Evolutionary conservation across 208 protist genomes (phyloP).

Genomic region (Wallacemonas sp.): DNA sequence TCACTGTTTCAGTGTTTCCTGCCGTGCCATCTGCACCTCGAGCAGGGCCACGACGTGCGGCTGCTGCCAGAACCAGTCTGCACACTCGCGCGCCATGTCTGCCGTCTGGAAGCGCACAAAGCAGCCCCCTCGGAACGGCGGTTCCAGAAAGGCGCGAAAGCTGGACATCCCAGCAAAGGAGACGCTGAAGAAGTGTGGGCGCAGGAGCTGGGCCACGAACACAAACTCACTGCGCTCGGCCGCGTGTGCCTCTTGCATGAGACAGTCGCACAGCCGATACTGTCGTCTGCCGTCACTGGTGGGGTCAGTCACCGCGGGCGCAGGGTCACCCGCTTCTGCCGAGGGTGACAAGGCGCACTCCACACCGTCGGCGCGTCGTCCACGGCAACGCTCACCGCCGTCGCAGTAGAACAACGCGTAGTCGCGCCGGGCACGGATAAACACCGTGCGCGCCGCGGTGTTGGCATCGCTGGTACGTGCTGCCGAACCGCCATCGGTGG

Average conservation of each 20-base stretch:
- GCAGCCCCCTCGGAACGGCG: conserved; percentile 40
- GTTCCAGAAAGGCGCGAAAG: conserved; percentile 36
- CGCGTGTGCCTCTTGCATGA: neutral
- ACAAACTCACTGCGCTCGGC: conserved; percentile 3
- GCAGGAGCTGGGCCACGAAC: neutral
- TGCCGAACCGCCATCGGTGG: no score
- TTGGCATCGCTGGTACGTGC: neutral
- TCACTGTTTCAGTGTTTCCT: conserved; percentile 20
- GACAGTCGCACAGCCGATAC: neutral
- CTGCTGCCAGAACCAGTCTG: conserved; percentile 45
- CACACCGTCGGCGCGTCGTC: no score
- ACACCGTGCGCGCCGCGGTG: neutral
- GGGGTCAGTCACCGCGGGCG: no score
- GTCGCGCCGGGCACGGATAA: neutral
- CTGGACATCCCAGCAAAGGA: conserved; percentile 45
- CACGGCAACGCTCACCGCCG: neutral
- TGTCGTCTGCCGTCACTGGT: neutral
- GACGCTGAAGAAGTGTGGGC: conserved; percentile 18
- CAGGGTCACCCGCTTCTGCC: no score
- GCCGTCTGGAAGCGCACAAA: conserved; percentile 60
- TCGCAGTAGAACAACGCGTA: conserved; percentile 4
- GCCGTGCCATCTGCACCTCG: conserved; percentile 36
- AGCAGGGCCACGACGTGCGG: conserved; percentile 20
- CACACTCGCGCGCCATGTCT: conserved; percentile 40
- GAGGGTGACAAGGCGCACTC: no score